These are phyloP conservation scores for Schoenoplectus tabernaemontani DNA, from an alignment of 202 grass and related monocot genomes.

Conservation along the genomic window DNA sequence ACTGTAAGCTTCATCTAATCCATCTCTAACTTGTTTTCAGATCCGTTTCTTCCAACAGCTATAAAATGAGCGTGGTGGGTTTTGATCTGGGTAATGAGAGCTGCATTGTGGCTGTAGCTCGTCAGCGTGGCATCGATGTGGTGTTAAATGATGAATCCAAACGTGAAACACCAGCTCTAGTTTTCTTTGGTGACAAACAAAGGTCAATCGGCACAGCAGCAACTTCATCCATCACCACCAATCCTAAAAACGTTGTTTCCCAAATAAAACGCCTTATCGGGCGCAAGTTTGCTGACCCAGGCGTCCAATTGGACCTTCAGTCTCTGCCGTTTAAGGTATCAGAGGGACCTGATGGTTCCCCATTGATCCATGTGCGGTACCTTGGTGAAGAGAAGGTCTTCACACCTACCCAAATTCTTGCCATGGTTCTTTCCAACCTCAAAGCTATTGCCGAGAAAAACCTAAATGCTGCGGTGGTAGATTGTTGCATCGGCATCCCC, in stretches of 20 bases:
- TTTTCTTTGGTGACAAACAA: slow-evolving; percentile 98
- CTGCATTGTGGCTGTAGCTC: slow-evolving; percentile 83
- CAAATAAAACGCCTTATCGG: slow-evolving; percentile 90
- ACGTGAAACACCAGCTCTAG: slow-evolving; percentile 81
- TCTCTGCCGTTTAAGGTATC: slow-evolving; percentile 61
- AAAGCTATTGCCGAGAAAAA: slow-evolving; percentile 88
- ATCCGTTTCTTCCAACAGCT: not conserved
- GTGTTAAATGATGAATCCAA: slow-evolving; percentile 97
- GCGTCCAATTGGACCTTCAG: slow-evolving; percentile 55
- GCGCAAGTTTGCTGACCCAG: slow-evolving; percentile 64
- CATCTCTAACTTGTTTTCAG: not conserved
- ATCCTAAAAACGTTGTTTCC: slow-evolving; percentile 89
- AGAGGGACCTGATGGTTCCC: slow-evolving; percentile 62
- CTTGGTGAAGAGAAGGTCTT: slow-evolving; percentile 52
- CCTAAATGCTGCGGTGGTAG: slow-evolving; percentile 51
- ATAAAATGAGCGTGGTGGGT: slow-evolving; percentile 88
- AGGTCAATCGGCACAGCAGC: slow-evolving; percentile 78
- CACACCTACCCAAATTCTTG: slow-evolving; percentile 79
- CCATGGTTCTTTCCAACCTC: slow-evolving; percentile 81
- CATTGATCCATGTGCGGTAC: slow-evolving; percentile 59
- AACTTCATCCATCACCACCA: slow-evolving; percentile 66
- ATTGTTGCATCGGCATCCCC: slow-evolving; percentile 94
- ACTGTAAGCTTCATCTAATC: not conserved
- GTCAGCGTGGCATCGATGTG: slow-evolving; percentile 89
- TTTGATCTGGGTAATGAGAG: slow-evolving; percentile 97